These are phyloP conservation scores for Acanthamoeba healyi DNA, from an alignment of 208 protist genomes.

Conservation along the genomic window DNA sequence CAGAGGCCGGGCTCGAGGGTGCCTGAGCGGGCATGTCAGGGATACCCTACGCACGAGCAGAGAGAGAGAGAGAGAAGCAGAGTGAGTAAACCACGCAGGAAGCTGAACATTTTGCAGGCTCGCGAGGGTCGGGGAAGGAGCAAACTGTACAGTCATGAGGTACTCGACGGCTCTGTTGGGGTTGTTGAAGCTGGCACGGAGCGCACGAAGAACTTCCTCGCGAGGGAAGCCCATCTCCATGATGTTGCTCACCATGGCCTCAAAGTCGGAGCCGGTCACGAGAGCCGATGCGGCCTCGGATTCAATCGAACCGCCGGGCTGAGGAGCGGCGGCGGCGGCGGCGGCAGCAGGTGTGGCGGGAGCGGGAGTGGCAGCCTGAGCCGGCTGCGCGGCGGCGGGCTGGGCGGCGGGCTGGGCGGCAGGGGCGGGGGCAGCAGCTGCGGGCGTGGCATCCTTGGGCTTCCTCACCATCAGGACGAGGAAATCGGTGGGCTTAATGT, in stretches of 20 bases:
- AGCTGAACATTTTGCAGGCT: no score
- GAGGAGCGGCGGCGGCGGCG: constrained; percentile 5
- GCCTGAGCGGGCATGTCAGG: constrained; percentile 22
- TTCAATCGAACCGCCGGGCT: neutral
- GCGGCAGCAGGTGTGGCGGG: constrained; percentile 64
- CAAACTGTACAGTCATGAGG: constrained; percentile 84
- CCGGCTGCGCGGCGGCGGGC: constrained; percentile 46
- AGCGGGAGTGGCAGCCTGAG: constrained; percentile 48
- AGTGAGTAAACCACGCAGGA: no score
- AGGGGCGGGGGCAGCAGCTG: constrained; percentile 55
- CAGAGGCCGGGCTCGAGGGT: neutral
- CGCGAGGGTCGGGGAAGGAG: no score
- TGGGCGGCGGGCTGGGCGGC: constrained; percentile 64
- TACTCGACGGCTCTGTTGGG: constrained; percentile 88
- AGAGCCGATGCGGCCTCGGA: constrained; percentile 64
- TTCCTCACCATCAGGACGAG: constrained; percentile 78
- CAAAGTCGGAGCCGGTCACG: constrained; percentile 71
- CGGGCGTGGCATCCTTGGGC: constrained; percentile 38
- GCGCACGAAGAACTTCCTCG: constrained; percentile 84
- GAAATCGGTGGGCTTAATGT: constrained; percentile 69
- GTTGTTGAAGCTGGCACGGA: constrained; percentile 88
- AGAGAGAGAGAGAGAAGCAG: neutral
- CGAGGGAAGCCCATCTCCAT: constrained; percentile 87
- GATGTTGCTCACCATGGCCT: constrained; percentile 74
- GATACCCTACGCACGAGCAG: constrained; percentile 67